Base-by-base conservation (phyloP, 2,329 filamentous ascomycete genomes). In the Pleurostoma richardsiae region DNA sequence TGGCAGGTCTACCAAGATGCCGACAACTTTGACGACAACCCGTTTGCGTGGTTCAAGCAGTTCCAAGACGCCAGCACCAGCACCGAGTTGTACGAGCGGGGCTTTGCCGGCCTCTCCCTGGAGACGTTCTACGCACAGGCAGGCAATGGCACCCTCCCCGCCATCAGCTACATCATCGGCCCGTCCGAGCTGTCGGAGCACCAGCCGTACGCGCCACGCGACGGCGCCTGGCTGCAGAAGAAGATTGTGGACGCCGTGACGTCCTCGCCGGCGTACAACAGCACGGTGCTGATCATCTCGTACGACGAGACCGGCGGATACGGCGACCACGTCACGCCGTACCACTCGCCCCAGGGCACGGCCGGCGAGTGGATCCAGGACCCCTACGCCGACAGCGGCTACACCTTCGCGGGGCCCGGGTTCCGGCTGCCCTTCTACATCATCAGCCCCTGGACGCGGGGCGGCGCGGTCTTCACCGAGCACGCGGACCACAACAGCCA, bases 201-300 rank as follows among this genome's bases (percentile, higher is more conserved):
- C 54, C 68, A 74, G 3, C 74, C 76, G 0, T 78, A 73, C 53
- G 65, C 68, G 39, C 76, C 77, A 2, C 70, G 67, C 48, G 76
- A 80, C 48, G 77, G 76, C 10, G 75, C 67, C 4, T 80, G 76
- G 74, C 62, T 80, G 33, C 73, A 79, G 55, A 70, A 74, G 55
- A 63, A 74, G 54, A 64, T 80, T 5, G 71, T 76, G 11, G 65
- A 77, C 46, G 72, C 74, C 4, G 71, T 80, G 4, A 71, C 68
- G 10, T 65, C 64, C 43, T 74, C 74, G 26, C 72, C 72, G 4
- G 68, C 67, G 40, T 80, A 78, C 55, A 63, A 65, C 40, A 67
- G 64, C 26, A 78, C 74, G 2, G 68, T 65, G 0, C 57, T 76
- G 42, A 70, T 74, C 48, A 68, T 76, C 47, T 72, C 69, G 44